A percentile compares a stretch with the other conserved stretches of the same genome.
phyloP scores from a whole-genome alignment of 176 grass and related monocot species.

The Hyparrhenia diplandra region DNA sequence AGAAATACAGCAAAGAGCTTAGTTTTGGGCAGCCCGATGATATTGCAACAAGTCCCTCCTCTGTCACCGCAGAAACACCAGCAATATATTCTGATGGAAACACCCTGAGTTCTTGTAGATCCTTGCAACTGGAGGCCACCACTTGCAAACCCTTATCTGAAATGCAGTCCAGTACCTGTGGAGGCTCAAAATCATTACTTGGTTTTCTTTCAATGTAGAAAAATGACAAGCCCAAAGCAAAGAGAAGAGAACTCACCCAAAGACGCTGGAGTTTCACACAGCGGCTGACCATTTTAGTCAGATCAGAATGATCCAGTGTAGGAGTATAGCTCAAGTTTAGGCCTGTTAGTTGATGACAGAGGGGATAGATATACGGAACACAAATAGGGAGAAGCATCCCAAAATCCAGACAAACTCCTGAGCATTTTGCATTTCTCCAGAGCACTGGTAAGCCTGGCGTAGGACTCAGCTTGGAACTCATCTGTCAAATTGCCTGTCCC shows the following conservation, averaged over 20 bases:
- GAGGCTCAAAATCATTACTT: neutral
- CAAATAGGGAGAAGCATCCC: constrained; percentile 58
- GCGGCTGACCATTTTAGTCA: constrained; percentile 53
- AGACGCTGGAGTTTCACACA: constrained; percentile 81
- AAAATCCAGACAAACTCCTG: constrained; percentile 81
- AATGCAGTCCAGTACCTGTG: constrained; percentile 75
- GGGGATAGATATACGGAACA: constrained; percentile 47
- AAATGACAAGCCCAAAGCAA: neutral
- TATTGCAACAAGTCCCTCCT: constrained; percentile 76
- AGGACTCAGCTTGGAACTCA: constrained; percentile 46
- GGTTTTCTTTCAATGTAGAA: constrained; percentile 1
- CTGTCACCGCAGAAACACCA: constrained; percentile 64
- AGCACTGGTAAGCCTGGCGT: constrained; percentile 33
- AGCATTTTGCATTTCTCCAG: constrained; percentile 64
- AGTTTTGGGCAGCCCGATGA: constrained; percentile 69
- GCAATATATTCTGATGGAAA: constrained; percentile 62
- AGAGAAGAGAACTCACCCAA: constrained; percentile 60
- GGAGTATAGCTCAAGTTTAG: constrained; percentile 80
- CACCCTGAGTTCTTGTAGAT: constrained; percentile 84
- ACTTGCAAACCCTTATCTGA: constrained; percentile 71
- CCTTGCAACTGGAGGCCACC: constrained; percentile 73
- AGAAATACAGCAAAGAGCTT: constrained; percentile 77
- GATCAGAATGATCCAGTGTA: constrained; percentile 53
- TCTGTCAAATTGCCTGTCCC: constrained; percentile 59
- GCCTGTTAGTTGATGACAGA: constrained; percentile 59